Evolutionary conservation across 1,284 basidiomycete genomes (phyloP).

Genomic region (Fomitopsis betulina): DNA sequence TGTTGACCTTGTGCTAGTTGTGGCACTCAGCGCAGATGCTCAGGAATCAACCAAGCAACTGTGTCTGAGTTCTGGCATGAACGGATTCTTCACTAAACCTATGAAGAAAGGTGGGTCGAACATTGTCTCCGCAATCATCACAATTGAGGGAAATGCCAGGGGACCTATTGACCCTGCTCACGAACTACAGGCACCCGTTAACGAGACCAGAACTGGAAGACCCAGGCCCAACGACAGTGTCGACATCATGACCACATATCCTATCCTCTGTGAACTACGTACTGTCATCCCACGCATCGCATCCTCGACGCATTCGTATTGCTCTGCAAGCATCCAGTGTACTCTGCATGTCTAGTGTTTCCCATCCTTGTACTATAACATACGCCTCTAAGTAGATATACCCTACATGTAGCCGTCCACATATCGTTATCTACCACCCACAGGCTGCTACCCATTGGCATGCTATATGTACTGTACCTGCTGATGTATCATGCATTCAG

Average conservation of each 20-base stretch:
- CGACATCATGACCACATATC: constrained; percentile 54
- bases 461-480: not conserved
- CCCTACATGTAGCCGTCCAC: constrained; percentile 3
- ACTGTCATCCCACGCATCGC: constrained; percentile 12
- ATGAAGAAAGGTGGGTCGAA: constrained; percentile 50
- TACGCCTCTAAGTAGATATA: constrained; percentile 1
- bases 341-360: not conserved
- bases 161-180: constrained; percentile 17
- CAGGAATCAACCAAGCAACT: constrained; percentile 71
- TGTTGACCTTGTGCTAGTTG: constrained; percentile 37
- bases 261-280: not conserved
- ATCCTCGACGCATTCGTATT: constrained; percentile 3
- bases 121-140: not conserved
- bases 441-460: not conserved
- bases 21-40: constrained; percentile 67
- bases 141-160: constrained; percentile 9
- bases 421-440: not conserved
- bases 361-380: not conserved
- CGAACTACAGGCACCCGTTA: constrained; percentile 10
- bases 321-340: not conserved
- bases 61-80: constrained; percentile 71
- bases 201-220: constrained; percentile 2
- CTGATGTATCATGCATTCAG: not conserved
- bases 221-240: constrained; percentile 25
- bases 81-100: constrained; percentile 67